Evolutionary conservation across 768 basidiomycete species (phyloP).

Genomic region (Dacryopinax primogenitus): DNA sequence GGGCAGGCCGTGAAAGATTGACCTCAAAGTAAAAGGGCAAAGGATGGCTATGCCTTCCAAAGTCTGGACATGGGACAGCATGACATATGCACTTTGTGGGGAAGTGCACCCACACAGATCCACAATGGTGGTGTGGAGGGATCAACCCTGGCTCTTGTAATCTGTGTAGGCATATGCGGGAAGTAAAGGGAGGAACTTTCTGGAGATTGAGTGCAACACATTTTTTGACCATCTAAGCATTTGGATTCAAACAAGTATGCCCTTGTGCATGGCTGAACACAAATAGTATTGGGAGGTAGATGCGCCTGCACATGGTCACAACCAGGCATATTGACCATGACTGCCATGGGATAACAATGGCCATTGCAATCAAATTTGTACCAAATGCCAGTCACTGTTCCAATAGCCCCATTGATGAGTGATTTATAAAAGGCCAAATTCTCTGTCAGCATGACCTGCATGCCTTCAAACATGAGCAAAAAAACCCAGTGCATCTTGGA

Average conservation of each 20-base stretch:
- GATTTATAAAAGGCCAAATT: not conserved
- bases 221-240: no score
- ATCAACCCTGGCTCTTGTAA: slow-evolving; percentile 24
- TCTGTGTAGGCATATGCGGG: slow-evolving; percentile 25
- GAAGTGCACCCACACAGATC: slow-evolving; percentile 19
- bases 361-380: not conserved
- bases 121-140: slow-evolving; percentile 20
- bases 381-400: not conserved
- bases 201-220: no score
- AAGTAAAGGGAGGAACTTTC: slow-evolving; percentile 20
- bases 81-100: slow-evolving; percentile 23
- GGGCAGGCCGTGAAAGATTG: no score
- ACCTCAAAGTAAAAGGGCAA: slow-evolving; percentile 20
- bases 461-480: slow-evolving; percentile 1
- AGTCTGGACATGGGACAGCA: slow-evolving; percentile 23
- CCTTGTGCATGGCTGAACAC: not conserved
- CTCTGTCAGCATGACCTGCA: slow-evolving; percentile 9
- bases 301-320: not conserved
- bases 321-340: not conserved
- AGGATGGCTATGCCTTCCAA: slow-evolving; percentile 21
- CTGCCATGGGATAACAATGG: not conserved
- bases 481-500: not conserved
- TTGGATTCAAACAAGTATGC: no score
- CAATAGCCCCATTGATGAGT: slow-evolving; percentile 3
- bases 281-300: not conserved